These are phyloP conservation scores for Cordyceps farinosa DNA, from an alignment of 2,329 filamentous ascomycete genomes.

Conservation along the genomic window DNA sequence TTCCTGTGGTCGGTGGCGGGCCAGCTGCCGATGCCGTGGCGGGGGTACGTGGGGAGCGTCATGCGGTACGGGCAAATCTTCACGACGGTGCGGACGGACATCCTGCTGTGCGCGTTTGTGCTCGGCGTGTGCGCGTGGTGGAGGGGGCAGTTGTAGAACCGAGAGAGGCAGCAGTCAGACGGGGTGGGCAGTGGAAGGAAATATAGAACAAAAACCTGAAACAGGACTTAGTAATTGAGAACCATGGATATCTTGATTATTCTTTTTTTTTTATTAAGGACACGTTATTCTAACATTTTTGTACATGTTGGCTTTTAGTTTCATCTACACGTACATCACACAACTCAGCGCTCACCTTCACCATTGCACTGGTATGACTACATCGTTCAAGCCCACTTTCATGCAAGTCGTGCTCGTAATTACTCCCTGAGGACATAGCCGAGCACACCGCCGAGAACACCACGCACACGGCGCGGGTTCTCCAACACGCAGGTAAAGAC, in stretches of 20 bases:
- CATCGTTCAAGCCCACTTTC: not conserved
- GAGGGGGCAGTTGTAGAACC: slow-evolving; percentile 24
- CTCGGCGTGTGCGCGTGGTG: slow-evolving; percentile 56
- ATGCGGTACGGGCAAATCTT: slow-evolving; percentile 69
- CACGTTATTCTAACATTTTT: not conserved
- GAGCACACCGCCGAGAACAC: slow-evolving; percentile 63
- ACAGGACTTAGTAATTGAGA: not conserved
- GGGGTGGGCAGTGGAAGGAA: not conserved
- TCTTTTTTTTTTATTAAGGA: not conserved
- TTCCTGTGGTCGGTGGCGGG: slow-evolving; percentile 61
- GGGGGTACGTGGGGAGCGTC: slow-evolving; percentile 57
- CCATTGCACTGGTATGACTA: not conserved
- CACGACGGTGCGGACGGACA: slow-evolving; percentile 66
- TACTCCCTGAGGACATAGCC: slow-evolving; percentile 42
- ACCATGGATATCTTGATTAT: not conserved
- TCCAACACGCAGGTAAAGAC: slow-evolving; percentile 66
- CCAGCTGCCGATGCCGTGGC: slow-evolving; percentile 63
- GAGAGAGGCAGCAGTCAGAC: slow-evolving; percentile 9
- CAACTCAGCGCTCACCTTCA: not conserved
- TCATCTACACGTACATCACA: not conserved
- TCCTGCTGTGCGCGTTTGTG: slow-evolving; percentile 74
- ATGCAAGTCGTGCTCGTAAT: not conserved
- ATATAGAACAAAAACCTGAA: not conserved
- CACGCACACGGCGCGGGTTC: slow-evolving; percentile 60
- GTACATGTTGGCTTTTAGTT: not conserved